A percentile compares a stretch with the other conserved stretches of the same genome.
Evolutionary conservation across 305 asterid species (phyloP).

Genomic region (Solanum hybrid): DNA sequence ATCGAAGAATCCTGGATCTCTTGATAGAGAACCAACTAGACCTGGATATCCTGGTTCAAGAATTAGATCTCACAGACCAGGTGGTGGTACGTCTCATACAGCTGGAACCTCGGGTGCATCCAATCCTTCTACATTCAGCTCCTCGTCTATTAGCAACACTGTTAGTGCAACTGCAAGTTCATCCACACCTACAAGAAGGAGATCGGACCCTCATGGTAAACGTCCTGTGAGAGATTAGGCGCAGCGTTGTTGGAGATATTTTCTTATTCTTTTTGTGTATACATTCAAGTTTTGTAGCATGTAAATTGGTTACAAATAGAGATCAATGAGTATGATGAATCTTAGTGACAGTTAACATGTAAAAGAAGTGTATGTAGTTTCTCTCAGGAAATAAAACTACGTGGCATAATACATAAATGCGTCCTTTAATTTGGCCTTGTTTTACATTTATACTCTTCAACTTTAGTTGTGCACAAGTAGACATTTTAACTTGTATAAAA

Average conservation of each 20-base stretch:
- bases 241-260: background rate
- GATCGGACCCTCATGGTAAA: slow-evolving; percentile 49
- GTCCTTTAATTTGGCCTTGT: too few relatives aligned
- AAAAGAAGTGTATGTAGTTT: too few relatives aligned
- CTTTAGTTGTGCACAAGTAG: too few relatives aligned
- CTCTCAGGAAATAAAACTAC: too few relatives aligned
- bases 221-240: slow-evolving; percentile 38
- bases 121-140: slow-evolving; percentile 32
- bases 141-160: slow-evolving; percentile 32
- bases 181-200: slow-evolving; percentile 17
- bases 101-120: slow-evolving; percentile 39
- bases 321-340: background rate
- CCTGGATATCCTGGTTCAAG: slow-evolving; percentile 69
- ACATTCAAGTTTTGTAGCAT: background rate
- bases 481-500: too few relatives aligned
- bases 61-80: slow-evolving; percentile 23
- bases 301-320: background rate
- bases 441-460: too few relatives aligned
- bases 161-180: slow-evolving; percentile 30
- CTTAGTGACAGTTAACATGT: too few relatives aligned
- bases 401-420: too few relatives aligned
- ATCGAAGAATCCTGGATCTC: slow-evolving; percentile 56
- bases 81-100: slow-evolving; percentile 18
- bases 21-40: slow-evolving; percentile 56
- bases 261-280: slow-evolving; percentile 34